Evolutionary conservation across 257 asterid species (phyloP).

Genomic region (Salvia hispanica): DNA sequence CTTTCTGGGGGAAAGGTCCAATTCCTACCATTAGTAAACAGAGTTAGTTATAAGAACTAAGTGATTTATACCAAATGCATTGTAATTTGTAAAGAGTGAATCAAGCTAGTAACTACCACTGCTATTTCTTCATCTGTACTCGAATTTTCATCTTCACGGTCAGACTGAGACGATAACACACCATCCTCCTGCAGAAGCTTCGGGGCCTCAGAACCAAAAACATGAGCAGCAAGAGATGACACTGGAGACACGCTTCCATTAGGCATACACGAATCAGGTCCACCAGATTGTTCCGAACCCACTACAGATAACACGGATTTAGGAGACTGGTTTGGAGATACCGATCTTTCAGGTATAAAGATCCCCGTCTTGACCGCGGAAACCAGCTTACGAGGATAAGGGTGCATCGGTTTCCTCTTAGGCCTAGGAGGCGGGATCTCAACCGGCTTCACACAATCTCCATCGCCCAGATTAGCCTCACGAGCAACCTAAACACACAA

Average conservation of each 20-base stretch:
- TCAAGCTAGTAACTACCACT: constrained; percentile 43
- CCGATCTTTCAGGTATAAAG: constrained; percentile 37
- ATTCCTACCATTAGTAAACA: constrained; percentile 45
- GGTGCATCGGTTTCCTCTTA: constrained; percentile 90
- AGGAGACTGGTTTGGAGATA: constrained; percentile 64
- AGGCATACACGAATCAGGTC: constrained; percentile 40
- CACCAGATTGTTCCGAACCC: constrained; percentile 57
- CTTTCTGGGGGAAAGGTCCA: constrained; percentile 47
- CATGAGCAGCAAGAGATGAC: constrained; percentile 38
- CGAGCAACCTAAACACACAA: constrained; percentile 66
- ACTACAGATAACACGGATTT: constrained; percentile 65
- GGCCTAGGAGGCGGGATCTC: constrained; percentile 99
- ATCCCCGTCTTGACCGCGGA: constrained; percentile 40
- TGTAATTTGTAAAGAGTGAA: neutral
- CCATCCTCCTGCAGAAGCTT: constrained; percentile 41
- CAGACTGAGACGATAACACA: constrained; percentile 32
- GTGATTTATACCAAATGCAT: neutral
- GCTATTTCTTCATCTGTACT: constrained; percentile 47
- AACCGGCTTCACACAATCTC: constrained; percentile 49
- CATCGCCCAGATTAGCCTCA: constrained; percentile 57
- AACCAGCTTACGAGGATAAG: constrained; percentile 84
- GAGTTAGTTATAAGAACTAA: constrained; percentile 21
- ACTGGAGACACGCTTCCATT: constrained; percentile 51
- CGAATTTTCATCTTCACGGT: constrained; percentile 44
- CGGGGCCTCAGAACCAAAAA: constrained; percentile 35